phyloP scores from a whole-genome alignment of 768 basidiomycete species.

The Lactarius deliciosus region DNA sequence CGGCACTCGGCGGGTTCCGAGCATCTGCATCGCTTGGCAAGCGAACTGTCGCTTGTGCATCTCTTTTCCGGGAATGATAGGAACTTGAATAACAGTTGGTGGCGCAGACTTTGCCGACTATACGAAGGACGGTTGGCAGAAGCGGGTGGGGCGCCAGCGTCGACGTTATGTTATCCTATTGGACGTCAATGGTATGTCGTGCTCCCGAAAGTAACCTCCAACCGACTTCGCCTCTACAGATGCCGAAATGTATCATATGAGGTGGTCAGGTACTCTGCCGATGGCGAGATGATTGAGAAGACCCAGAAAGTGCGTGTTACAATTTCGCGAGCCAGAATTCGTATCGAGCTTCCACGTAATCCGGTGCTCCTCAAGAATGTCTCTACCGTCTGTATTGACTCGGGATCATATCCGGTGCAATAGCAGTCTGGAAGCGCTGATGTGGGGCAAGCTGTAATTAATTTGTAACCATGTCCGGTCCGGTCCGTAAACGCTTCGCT shows the following conservation, averaged over 20 bases:
- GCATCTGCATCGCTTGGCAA: constrained; percentile 83
- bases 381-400: constrained; percentile 70
- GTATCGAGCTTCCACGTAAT: constrained; percentile 33
- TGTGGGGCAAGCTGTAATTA: too few species aligned
- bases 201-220: neutral
- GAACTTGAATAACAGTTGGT: too few species aligned
- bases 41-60: constrained; percentile 90
- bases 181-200: constrained; percentile 61
- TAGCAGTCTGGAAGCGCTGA: too few species aligned
- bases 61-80: constrained; percentile 71
- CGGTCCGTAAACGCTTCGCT: constrained; percentile 5
- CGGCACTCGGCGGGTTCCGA: neutral
- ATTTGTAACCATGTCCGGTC: too few species aligned
- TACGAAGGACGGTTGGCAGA: constrained; percentile 72
- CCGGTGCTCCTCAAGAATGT: constrained; percentile 81
- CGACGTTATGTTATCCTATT: constrained; percentile 82
- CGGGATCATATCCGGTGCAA: constrained; percentile 4
- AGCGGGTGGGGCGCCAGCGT: constrained; percentile 37
- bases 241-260: constrained; percentile 89
- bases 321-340: neutral
- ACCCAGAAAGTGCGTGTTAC: constrained; percentile 58
- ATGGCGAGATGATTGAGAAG: constrained; percentile 44
- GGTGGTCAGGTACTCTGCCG: constrained; percentile 88
- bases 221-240: constrained; percentile 43
- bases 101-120: constrained; percentile 87